Evolutionary conservation across 148 eudicot genomes (phyloP).

Genomic region (Persicaria tinctoria): DNA sequence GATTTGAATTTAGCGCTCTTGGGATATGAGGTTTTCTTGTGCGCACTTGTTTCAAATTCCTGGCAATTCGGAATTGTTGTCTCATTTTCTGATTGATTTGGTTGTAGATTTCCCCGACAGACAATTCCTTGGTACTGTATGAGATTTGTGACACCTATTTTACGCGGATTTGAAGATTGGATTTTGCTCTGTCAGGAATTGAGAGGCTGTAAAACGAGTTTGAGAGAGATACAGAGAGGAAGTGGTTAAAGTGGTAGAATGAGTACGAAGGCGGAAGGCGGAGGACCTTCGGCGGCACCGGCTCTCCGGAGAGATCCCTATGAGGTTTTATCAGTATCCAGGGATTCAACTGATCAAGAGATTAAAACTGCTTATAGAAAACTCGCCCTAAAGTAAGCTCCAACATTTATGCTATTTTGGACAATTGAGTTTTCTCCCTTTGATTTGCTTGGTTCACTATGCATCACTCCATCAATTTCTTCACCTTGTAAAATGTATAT

Average conservation of each 20-base stretch:
- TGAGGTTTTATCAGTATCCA: slow-evolving; percentile 66
- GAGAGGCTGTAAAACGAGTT: slow-evolving; percentile 16
- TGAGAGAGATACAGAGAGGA: slow-evolving; percentile 9
- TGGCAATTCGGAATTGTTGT: slow-evolving; percentile 1
- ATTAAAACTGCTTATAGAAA: slow-evolving; percentile 86
- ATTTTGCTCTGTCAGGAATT: slow-evolving; percentile 14
- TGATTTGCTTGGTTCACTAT: not conserved
- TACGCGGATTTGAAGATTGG: slow-evolving; percentile 14
- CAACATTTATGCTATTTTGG: not conserved
- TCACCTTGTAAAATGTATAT: not conserved
- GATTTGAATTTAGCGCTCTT: slow-evolving; percentile 9
- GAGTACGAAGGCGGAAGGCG: slow-evolving; percentile 32
- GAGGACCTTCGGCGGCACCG: slow-evolving; percentile 30
- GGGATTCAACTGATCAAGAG: slow-evolving; percentile 72
- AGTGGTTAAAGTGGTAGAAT: slow-evolving; percentile 24
- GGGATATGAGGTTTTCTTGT: not conserved
- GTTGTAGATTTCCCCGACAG: slow-evolving; percentile 23
- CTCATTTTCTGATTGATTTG: slow-evolving; percentile 18
- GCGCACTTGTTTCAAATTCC: not conserved
- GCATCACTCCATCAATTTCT: not conserved
- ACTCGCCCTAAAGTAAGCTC: slow-evolving; percentile 84
- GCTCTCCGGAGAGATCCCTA: slow-evolving; percentile 71
- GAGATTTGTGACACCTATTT: slow-evolving; percentile 3
- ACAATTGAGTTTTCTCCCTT: not conserved
- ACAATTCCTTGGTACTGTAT: slow-evolving; percentile 6